Evolutionary conservation across 2,329 filamentous ascomycete genomes (phyloP).

Genomic region (Penicillium sp.): DNA sequence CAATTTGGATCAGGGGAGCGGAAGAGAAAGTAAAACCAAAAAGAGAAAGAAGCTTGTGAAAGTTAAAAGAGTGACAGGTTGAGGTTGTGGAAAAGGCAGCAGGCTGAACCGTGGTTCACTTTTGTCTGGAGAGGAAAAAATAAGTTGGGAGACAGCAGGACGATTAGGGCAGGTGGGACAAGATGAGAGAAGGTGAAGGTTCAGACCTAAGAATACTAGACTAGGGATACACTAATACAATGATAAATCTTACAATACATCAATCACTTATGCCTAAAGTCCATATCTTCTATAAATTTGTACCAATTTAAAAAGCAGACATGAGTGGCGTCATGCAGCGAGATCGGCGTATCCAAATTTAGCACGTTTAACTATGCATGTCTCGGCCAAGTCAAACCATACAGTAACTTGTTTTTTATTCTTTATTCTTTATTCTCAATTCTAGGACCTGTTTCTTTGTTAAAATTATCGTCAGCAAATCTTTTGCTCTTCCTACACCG

Average conservation of each 20-base stretch:
- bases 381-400: constrained; percentile 10
- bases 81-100: background rate
- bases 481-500: background rate
- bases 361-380: constrained; percentile 6
- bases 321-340: background rate
- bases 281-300: background rate
- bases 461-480: background rate
- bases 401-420: background rate
- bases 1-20: background rate
- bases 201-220: too few relatives aligned
- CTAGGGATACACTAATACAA: too few relatives aligned
- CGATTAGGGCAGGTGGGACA: background rate
- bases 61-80: background rate
- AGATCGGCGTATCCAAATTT: constrained; percentile 16
- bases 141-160: background rate
- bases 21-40: constrained; percentile 1
- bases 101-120: background rate
- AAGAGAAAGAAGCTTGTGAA: constrained; percentile 7
- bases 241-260: background rate
- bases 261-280: background rate
- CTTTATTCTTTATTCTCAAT: background rate
- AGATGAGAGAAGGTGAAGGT: background rate
- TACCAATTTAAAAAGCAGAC: too few relatives aligned
- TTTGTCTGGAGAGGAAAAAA: background rate
- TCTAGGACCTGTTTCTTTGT: background rate